Base-by-base conservation (phyloP, 2,329 filamentous ascomycete genomes). In the Aschersonia sp. region DNA sequence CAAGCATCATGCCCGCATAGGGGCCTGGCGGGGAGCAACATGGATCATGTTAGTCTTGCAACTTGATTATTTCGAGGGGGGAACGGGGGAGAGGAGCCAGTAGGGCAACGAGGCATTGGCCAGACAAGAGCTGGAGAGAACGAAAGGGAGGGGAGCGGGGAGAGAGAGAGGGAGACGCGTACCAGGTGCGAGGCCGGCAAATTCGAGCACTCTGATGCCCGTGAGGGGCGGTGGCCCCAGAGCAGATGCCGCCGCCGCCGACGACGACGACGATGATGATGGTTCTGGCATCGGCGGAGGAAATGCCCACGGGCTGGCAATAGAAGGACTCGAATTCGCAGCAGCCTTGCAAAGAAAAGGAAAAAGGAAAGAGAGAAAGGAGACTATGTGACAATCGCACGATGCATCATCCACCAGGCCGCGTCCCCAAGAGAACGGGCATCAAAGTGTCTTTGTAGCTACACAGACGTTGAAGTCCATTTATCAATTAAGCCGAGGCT, bases 1-100 rank as follows among this genome's bases (percentile, higher is more conserved):
- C 83, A 52, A 96, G 81, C 46, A 95, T 78, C 59, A 96, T 78
- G 57, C 88, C 88, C 45, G 87, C 84, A 63, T 92, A 96, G 42
- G 89, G 89, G 30, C 84, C 88, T 89, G 53, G 4, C 22, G 14
- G 11, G 1, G 12, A 1, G 30, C 40, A 42, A 40, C 22, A 43
- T 49, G 12, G n/a, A 22, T 22, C 22, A 22, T 22, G 22, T 22
- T 22, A 22, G 2, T 22, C 22, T 22, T 22, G 22, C 22, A 22
- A 22, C 22, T 22, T 22, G 22, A 22, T 22, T 2, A 22, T 2
- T 22, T 22, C 2, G 22, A 22, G 3, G 22, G 22, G 22, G 22
- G 22, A 22, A 22, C 22, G 22, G 22, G 22, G 6, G 7, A 7
- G 14, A 12, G 40, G 40, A 42, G 40, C 14, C 11, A 42, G 11